phyloP scores from a whole-genome alignment of 2,329 filamentous ascomycete species.

The Xylariaceae sp. region DNA sequence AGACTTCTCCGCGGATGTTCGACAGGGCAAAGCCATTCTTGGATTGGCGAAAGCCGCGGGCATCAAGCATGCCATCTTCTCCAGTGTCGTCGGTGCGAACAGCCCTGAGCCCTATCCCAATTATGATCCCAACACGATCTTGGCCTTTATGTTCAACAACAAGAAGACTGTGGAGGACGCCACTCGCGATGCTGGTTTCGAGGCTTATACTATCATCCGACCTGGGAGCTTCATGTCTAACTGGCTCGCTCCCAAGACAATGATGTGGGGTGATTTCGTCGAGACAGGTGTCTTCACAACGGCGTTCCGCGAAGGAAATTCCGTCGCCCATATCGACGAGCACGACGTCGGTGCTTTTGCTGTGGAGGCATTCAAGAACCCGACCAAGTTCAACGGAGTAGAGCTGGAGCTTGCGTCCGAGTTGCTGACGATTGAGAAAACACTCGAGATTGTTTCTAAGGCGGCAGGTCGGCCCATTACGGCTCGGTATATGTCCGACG shows the following conservation, averaged over 20 bases:
- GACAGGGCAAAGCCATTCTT: slow-evolving; percentile 14
- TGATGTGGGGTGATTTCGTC: slow-evolving; percentile 8
- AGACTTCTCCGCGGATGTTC: slow-evolving; percentile 4
- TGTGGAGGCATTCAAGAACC: slow-evolving; percentile 29
- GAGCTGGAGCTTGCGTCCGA: slow-evolving; percentile 41
- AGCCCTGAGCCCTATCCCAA: neutral
- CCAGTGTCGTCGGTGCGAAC: neutral
- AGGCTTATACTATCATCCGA: slow-evolving; percentile 17
- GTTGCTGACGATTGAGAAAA: slow-evolving; percentile 26
- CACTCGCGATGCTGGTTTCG: slow-evolving; percentile 10
- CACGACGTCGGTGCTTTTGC: slow-evolving; percentile 17
- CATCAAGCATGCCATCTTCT: slow-evolving; percentile 17
- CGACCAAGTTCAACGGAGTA: slow-evolving; percentile 36
- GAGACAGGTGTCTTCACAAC: slow-evolving; percentile 16
- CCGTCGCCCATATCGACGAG: slow-evolving; percentile 14
- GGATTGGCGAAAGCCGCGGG: slow-evolving; percentile 17
- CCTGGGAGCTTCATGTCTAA: slow-evolving; percentile 20
- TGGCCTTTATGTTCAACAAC: slow-evolving; percentile 5
- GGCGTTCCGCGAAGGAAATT: slow-evolving; percentile 9
- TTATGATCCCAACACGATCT: neutral
- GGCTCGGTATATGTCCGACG: slow-evolving; percentile 36
- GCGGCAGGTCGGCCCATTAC: slow-evolving; percentile 34
- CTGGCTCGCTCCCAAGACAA: slow-evolving; percentile 19
- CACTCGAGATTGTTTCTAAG: slow-evolving; percentile 34
- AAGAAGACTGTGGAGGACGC: slow-evolving; percentile 13